Evolutionary conservation across 306 rosid species (phyloP).

Genomic region (Fragaria iinumae): DNA sequence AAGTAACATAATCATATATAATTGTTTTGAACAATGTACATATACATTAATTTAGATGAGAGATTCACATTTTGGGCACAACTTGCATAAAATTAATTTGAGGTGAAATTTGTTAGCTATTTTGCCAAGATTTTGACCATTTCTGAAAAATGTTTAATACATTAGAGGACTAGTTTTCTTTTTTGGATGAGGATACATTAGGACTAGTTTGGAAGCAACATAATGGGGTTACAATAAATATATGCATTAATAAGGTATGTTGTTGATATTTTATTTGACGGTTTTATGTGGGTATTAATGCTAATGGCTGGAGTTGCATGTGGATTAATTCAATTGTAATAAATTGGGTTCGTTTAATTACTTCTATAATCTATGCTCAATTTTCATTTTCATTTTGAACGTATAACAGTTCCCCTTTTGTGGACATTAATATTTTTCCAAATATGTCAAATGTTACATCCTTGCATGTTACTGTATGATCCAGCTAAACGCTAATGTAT

Average conservation of each 20-base stretch:
- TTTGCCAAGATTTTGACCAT: conserved; percentile 10
- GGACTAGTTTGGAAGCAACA: neutral
- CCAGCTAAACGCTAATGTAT: too few relatives aligned
- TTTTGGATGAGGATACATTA: neutral
- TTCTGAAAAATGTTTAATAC: neutral
- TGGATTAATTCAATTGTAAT: neutral
- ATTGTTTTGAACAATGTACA: conserved; percentile 12
- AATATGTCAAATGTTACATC: neutral
- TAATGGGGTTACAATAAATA: neutral
- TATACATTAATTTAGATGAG: neutral
- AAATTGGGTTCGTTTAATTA: neutral
- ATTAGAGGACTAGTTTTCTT: neutral
- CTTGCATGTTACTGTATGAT: neutral
- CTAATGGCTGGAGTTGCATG: conserved; percentile 4
- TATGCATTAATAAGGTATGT: too few relatives aligned
- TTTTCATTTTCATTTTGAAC: neutral
- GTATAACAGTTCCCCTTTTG: neutral
- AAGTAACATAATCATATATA: conserved; percentile 3
- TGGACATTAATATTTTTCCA: neutral
- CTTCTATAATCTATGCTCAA: neutral
- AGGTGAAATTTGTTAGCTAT: conserved; percentile 7
- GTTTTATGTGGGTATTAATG: neutral
- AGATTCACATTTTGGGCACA: neutral
- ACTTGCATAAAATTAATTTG: neutral
- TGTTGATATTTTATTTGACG: neutral